Evolutionary conservation across 2,329 filamentous ascomycete genomes (phyloP).

Genomic region (Aspergillus latus): DNA sequence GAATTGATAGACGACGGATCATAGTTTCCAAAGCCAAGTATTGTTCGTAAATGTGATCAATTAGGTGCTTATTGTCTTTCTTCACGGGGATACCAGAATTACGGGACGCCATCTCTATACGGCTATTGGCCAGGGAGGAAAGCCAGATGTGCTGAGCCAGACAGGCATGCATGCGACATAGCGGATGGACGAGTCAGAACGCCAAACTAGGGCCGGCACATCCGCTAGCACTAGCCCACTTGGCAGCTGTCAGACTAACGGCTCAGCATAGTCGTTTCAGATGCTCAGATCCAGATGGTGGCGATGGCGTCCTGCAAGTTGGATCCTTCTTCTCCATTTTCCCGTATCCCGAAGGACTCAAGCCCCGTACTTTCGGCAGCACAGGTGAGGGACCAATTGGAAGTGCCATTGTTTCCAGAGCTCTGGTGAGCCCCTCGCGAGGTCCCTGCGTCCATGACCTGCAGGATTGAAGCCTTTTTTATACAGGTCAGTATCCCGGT

Average conservation of each 20-base stretch:
- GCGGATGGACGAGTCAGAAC: neutral
- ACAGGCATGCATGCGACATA: neutral
- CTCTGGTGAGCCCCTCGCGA: neutral
- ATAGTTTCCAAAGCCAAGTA: neutral
- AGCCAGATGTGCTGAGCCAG: neutral
- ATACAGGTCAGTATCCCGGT: slow-evolving; percentile 1
- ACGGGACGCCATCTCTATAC: neutral
- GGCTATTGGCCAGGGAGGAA: neutral
- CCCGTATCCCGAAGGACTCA: neutral
- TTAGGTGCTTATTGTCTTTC: neutral
- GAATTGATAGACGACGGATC: slow-evolving; percentile 1
- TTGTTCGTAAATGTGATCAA: neutral
- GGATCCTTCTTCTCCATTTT: neutral
- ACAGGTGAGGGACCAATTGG: neutral
- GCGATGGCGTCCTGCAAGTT: neutral
- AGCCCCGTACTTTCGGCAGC: neutral
- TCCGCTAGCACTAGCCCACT: neutral
- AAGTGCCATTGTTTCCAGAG: neutral
- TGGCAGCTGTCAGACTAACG: neutral
- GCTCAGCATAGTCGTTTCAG: neutral
- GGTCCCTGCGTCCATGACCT: neutral
- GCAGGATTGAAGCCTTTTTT: neutral
- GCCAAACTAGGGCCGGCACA: neutral
- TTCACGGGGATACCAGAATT: neutral
- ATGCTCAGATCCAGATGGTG: neutral